These are phyloP conservation scores for Hevea brasiliensis DNA, from an alignment of 345 rosid genomes.

Conservation along the genomic window DNA sequence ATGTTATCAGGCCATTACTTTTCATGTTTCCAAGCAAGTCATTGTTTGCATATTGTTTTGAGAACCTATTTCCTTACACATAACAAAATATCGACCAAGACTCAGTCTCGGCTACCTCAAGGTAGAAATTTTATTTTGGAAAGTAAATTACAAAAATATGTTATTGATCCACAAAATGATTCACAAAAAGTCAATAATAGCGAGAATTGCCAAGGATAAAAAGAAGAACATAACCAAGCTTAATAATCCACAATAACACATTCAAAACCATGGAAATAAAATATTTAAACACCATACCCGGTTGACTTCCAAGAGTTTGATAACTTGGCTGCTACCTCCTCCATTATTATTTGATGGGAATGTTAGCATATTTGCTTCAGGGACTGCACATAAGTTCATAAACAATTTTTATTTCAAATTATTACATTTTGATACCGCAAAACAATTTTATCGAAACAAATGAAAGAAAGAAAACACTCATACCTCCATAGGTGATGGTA, in stretches of 20 bases:
- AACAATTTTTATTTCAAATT: not conserved
- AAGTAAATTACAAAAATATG: too few relatives aligned
- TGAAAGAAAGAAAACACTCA: too few relatives aligned
- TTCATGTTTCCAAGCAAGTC: too few relatives aligned
- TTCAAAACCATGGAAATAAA: constrained; percentile 1
- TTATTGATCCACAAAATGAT: too few relatives aligned
- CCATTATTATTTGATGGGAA: constrained; percentile 52
- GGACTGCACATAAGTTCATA: constrained; percentile 41
- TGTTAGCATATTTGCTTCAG: constrained; percentile 70
- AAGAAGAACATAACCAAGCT: not conserved
- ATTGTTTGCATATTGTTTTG: too few relatives aligned
- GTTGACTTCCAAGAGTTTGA: constrained; percentile 62
- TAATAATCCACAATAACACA: not conserved
- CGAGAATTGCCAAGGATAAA: not conserved
- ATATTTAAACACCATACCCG: constrained; percentile 43
- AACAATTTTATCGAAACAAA: not conserved
- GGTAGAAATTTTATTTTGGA: too few relatives aligned
- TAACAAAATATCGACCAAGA: too few relatives aligned
- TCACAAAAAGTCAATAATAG: too few relatives aligned
- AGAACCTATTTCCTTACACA: too few relatives aligned
- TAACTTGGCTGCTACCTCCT: constrained; percentile 55
- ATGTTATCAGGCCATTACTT: too few relatives aligned
- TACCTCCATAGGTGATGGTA: constrained; percentile 53
- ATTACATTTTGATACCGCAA: not conserved
- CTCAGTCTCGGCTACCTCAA: too few relatives aligned